Conservation (phyloP, 2,329 filamentous ascomycete genomes). For the Stemphylium beticola region DNA sequence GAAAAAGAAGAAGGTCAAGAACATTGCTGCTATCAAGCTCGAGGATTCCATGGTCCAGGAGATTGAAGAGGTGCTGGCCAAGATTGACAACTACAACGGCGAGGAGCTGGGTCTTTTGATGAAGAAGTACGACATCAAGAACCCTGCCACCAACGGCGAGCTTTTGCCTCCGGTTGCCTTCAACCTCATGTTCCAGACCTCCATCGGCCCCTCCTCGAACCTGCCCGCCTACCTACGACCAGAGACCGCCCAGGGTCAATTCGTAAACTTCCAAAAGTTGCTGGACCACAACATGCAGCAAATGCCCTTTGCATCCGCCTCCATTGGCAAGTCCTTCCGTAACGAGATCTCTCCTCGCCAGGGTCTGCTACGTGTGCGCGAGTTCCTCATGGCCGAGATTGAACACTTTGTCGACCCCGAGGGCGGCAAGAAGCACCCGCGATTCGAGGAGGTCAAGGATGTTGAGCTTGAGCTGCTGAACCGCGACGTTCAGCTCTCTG, state of each 20-base stretch:
- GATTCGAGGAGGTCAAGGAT: conserved; percentile 85
- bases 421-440: conserved; percentile 90
- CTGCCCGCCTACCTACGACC: conserved; percentile 70
- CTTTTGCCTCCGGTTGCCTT: conserved; percentile 85
- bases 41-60: conserved; percentile 85
- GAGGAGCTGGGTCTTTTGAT: conserved; percentile 86
- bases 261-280: conserved; percentile 94
- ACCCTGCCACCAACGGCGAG: conserved; percentile 78
- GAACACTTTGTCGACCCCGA: conserved; percentile 97
- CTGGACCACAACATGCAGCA: conserved; percentile 93
- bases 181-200: conserved; percentile 98
- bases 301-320: conserved; percentile 97
- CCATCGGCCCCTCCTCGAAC: conserved; percentile 90
- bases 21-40: conserved; percentile 71
- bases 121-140: conserved; percentile 85
- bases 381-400: conserved; percentile 99
- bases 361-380: conserved; percentile 89
- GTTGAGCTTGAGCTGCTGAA: conserved; percentile 84
- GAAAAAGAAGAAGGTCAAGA: conserved; percentile 83
- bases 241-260: conserved; percentile 97
- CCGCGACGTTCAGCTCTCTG: conserved; percentile 82
- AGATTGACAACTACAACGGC: conserved; percentile 94
- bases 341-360: conserved; percentile 96
- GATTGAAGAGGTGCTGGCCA: conserved; percentile 89
- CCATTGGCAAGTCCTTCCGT: conserved; percentile 96